These are phyloP conservation scores for Ambrosiella cleistominuta DNA, from an alignment of 2,329 filamentous ascomycete genomes.

Conservation along the genomic window DNA sequence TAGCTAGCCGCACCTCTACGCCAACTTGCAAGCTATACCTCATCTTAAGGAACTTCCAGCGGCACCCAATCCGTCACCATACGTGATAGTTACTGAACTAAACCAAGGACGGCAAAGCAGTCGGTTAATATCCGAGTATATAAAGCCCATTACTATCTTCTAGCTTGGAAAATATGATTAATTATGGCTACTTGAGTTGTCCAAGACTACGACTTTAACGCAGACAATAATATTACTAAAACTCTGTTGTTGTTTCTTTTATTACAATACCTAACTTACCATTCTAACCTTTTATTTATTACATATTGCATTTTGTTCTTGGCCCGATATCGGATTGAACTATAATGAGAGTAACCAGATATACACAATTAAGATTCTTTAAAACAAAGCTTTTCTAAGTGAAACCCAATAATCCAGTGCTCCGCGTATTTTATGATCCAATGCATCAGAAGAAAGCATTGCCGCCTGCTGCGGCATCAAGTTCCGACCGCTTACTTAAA, in stretches of 20 bases:
- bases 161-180: too few relatives aligned
- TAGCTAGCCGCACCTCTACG: neutral
- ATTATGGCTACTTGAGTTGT: too few relatives aligned
- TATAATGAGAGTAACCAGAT: neutral
- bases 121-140: neutral
- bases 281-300: neutral
- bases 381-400: neutral
- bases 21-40: neutral
- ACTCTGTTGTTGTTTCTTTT: neutral
- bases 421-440: neutral
- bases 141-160: neutral
- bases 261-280: neutral
- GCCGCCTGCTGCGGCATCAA: neutral
- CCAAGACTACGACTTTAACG: too few relatives aligned
- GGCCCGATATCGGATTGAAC: neutral
- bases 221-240: too few relatives aligned
- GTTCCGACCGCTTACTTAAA: neutral
- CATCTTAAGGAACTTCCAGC: neutral
- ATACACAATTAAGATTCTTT: neutral
- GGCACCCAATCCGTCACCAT: neutral
- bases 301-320: neutral
- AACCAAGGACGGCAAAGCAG: neutral
- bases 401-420: neutral
- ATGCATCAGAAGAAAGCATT: neutral
- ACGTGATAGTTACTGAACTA: neutral